Evolutionary conservation across 768 basidiomycete species (phyloP).

Genomic region (Mycena rosella): DNA sequence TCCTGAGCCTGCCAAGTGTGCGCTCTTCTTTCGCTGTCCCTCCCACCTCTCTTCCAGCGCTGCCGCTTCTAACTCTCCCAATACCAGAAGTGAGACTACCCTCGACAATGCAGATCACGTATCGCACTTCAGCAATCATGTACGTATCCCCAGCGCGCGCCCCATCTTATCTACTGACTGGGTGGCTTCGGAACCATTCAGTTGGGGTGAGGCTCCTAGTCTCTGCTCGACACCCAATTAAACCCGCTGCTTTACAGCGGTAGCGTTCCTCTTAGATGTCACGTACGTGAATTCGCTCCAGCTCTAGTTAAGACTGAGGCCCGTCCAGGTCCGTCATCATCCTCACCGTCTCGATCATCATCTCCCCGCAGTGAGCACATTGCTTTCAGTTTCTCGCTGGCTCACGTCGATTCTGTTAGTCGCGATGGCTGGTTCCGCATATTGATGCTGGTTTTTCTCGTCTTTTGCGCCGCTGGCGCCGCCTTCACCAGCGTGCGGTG

Average conservation of each 20-base stretch:
- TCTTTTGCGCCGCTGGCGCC: neutral
- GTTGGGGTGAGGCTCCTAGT: too few relatives aligned
- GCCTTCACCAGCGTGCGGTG: constrained; percentile 5
- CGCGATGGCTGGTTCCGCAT: constrained; percentile 9
- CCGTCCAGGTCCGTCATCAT: neutral
- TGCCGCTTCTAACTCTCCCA: too few relatives aligned
- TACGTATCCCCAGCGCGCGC: too few relatives aligned
- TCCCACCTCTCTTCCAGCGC: too few relatives aligned
- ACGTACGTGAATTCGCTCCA: neutral
- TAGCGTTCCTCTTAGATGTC: neutral
- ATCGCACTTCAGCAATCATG: too few relatives aligned
- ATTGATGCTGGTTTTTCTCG: neutral
- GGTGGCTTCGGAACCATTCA: too few relatives aligned
- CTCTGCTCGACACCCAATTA: too few relatives aligned
- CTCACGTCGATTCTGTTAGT: neutral
- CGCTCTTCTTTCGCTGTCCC: too few relatives aligned
- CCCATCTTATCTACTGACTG: too few relatives aligned
- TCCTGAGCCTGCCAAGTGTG: too few relatives aligned
- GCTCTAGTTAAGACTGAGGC: neutral
- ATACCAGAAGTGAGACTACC: too few relatives aligned
- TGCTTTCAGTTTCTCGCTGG: neutral
- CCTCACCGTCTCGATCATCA: neutral
- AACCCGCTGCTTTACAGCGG: constrained; percentile 8
- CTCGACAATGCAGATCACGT: too few relatives aligned
- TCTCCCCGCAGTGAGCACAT: constrained; percentile 2